phyloP scores from a whole-genome alignment of 2,329 filamentous ascomycete genomes.

The Talaromyces piceae region DNA sequence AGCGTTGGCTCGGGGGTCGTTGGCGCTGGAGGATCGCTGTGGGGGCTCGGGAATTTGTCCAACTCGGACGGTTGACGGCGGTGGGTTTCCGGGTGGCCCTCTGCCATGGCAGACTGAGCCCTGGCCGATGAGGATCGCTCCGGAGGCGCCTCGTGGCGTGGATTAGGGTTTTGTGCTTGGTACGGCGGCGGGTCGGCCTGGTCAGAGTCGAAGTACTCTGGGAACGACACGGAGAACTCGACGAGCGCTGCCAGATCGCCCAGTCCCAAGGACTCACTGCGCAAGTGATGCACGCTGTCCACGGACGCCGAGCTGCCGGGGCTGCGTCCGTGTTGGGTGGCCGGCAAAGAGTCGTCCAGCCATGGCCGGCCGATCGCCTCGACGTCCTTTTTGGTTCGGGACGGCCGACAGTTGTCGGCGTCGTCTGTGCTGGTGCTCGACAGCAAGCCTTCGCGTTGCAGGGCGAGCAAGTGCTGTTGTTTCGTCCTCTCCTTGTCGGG shows the following conservation, averaged over 20 bases:
- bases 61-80: neutral
- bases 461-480: constrained; percentile 20
- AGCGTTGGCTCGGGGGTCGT: neutral
- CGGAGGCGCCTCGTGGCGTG: neutral
- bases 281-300: constrained; percentile 14
- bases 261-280: constrained; percentile 19
- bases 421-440: constrained; percentile 5
- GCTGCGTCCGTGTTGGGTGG: neutral
- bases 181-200: constrained; percentile 10
- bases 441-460: constrained; percentile 26
- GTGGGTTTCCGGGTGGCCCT: neutral
- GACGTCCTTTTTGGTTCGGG: constrained; percentile 26
- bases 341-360: constrained; percentile 23
- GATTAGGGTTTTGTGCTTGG: constrained; percentile 5
- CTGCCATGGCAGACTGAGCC: neutral
- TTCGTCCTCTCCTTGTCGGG: constrained; percentile 12
- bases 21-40: neutral
- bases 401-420: constrained; percentile 8
- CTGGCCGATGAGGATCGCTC: neutral
- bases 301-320: constrained; percentile 7
- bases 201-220: constrained; percentile 10
- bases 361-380: constrained; percentile 32
- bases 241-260: constrained; percentile 27
- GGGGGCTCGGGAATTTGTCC: neutral
- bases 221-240: constrained; percentile 22